phyloP scores from a whole-genome alignment of 1,139 yeast genomes.

The Diutina mesorugosa region DNA sequence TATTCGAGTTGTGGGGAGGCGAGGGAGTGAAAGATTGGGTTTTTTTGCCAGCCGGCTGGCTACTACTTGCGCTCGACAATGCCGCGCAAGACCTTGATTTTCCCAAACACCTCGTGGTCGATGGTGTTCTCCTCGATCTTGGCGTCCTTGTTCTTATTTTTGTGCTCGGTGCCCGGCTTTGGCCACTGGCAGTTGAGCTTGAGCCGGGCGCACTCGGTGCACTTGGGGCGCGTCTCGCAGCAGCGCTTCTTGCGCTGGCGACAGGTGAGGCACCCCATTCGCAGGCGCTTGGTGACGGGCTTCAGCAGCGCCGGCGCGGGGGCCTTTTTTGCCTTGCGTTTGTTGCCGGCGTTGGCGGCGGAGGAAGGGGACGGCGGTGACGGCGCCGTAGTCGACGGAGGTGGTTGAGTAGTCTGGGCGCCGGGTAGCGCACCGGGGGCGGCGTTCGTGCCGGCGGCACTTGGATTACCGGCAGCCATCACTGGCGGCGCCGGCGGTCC shows the following conservation, averaged over 20 bases:
- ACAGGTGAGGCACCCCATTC: constrained; percentile 36
- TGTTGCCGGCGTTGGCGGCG: not conserved
- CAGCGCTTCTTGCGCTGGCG: constrained; percentile 33
- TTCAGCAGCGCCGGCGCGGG: not conserved
- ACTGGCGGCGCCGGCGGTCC: too few species aligned
- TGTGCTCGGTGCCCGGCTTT: constrained; percentile 34
- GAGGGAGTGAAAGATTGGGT: too few species aligned
- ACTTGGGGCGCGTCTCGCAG: constrained; percentile 28
- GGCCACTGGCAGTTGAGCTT: constrained; percentile 39
- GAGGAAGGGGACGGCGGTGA: not conserved
- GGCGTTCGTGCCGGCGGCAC: not conserved
- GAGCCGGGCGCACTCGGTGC: constrained; percentile 29
- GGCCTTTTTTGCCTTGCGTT: not conserved
- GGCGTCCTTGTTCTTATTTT: constrained; percentile 35
- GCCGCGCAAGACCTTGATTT: constrained; percentile 48
- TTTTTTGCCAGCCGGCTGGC: not conserved
- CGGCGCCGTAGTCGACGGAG: not conserved
- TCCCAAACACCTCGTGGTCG: constrained; percentile 42
- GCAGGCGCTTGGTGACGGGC: constrained; percentile 16
- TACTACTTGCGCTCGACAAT: constrained; percentile 28
- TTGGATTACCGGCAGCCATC: too few species aligned
- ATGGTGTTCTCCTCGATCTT: constrained; percentile 34
- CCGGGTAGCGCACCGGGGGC: not conserved
- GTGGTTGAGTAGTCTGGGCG: not conserved
- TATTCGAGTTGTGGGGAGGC: too few species aligned